Percentiles rank a stretch among this genome's conserved stretches.
Conservation (phyloP, 164 flowering plant genomes). For the Platanus orientalis region DNA sequence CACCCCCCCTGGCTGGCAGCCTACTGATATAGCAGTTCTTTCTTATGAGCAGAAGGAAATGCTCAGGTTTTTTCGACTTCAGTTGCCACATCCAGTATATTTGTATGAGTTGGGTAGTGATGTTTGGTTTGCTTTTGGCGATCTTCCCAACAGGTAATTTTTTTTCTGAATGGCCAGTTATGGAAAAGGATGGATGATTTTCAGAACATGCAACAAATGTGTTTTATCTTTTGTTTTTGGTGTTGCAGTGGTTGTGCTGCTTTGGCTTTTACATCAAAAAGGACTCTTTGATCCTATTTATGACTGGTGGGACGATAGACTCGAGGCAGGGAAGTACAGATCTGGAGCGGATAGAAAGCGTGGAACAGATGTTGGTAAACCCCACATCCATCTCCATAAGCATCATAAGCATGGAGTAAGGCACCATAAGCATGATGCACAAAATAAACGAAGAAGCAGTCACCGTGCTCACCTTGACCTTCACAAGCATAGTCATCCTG, state of each 20-base stretch:
- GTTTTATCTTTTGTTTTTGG: slow-evolving; percentile 9
- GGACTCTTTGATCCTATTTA: slow-evolving; percentile 81
- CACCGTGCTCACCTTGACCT: slow-evolving; percentile 16
- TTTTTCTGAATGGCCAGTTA: not conserved
- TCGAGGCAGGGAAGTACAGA: slow-evolving; percentile 19
- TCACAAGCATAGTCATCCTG: slow-evolving; percentile 28
- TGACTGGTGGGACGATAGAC: slow-evolving; percentile 88
- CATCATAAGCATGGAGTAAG: slow-evolving; percentile 33
- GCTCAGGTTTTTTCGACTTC: slow-evolving; percentile 79
- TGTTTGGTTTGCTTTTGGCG: slow-evolving; percentile 70
- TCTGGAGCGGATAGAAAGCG: slow-evolving; percentile 16
- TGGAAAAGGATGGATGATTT: not conserved
- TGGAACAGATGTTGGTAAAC: slow-evolving; percentile 16
- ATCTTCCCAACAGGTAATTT: slow-evolving; percentile 71
- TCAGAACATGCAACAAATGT: not conserved
- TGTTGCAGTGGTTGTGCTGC: slow-evolving; percentile 60
- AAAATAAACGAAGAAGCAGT: slow-evolving; percentile 28
- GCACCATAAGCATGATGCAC: slow-evolving; percentile 30
- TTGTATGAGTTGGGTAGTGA: slow-evolving; percentile 74
- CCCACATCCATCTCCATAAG: slow-evolving; percentile 23
- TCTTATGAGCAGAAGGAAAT: slow-evolving; percentile 53
- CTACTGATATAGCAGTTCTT: not conserved
- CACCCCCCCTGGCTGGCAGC: not conserved
- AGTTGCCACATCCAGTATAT: slow-evolving; percentile 83
- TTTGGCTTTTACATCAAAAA: slow-evolving; percentile 88